Conservation (phyloP, 371 early-diverging fungal genomes). For the Blastocladiella emersonii region DNA sequence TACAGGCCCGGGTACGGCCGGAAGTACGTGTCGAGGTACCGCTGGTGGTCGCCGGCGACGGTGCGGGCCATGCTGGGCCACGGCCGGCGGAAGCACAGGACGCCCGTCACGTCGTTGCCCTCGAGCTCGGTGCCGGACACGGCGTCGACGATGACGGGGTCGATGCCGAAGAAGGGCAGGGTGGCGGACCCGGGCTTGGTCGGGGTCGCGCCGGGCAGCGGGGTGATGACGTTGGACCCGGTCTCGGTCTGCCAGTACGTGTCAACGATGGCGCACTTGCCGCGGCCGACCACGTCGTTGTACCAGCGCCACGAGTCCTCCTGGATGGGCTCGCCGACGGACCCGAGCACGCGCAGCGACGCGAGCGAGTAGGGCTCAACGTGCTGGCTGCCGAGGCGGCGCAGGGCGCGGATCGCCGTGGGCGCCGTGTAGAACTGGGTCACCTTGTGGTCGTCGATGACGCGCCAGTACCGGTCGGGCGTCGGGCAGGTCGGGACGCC, state of each 20-base stretch:
- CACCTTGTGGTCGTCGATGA: conserved; percentile 73
- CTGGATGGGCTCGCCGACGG: conserved; percentile 97
- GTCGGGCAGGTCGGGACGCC: conserved; percentile 73
- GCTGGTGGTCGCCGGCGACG: conserved; percentile 74
- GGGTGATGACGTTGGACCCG: conserved; percentile 84
- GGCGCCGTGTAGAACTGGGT: conserved; percentile 98
- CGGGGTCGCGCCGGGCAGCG: conserved; percentile 69
- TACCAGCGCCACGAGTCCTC: conserved; percentile 97
- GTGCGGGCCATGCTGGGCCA: conserved; percentile 96
- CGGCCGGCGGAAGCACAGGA: conserved; percentile 69
- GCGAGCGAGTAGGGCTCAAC: conserved; percentile 56
- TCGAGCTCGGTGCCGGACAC: conserved; percentile 47
- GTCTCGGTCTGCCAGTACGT: conserved; percentile 87
- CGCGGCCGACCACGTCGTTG: conserved; percentile 72
- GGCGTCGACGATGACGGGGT: conserved; percentile 71
- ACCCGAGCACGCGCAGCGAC: conserved; percentile 77
- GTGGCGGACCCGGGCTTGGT: conserved; percentile 93
- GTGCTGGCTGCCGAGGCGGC: conserved; percentile 68
- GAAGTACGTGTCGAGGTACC: conserved; percentile 85
- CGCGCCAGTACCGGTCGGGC: conserved; percentile 64
- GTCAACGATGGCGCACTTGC: conserved; percentile 81
- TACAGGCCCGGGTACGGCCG: conserved; percentile 71
- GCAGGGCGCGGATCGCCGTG: conserved; percentile 89
- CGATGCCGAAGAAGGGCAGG: conserved; percentile 93
- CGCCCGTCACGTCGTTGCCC: conserved; percentile 78